Base-by-base conservation (phyloP, 2,329 filamentous ascomycete species). In the Mycosphaerella sp. region DNA sequence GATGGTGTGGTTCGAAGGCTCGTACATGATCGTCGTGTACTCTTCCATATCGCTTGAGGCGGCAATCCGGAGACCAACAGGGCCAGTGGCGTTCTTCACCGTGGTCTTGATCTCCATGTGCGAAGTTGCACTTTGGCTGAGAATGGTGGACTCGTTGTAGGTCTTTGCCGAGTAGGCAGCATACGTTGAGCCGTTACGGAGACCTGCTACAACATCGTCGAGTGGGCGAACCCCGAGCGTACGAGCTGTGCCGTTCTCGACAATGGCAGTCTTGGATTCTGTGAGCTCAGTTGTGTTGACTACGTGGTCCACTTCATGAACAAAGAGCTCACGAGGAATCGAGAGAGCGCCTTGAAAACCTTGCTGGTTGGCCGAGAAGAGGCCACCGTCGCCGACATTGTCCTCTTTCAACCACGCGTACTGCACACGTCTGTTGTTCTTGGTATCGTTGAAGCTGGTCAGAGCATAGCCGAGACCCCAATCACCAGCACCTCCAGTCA, bases 331-430 rank as follows among this genome's bases (percentile, higher is more conserved):
- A 14, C 74, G 68, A 10, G 73, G 73, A 2, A 77, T 66, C 12
- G 72, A 70, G 21, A 74, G 67, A 34, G 71, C 59, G 32, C 74
- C 74, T 57, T 76, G 73, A 64, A 70, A 77, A 7, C 73, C 74
- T 59, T 72, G 68, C 58, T 76, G 74, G 1, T 48, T 66, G 17
- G 71, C 61, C 31, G 64, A 71, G 62, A 74, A 76, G 52, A 70
- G 52, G 17, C 67, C 69, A 14, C 55, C 64, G 45, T 70, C 70
- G 7, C 61, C 68, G 31, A 64, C 57, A 49, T 71, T 66, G 53
- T 76, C 74, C 51, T 77, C 74, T 4, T 69, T 71, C 2, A 71
- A 68, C 74, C 74, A 77, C 4, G 73, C 74, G 67, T 72, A 76
- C 50, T 76, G 73, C 12, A 77, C 70, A 43, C 74, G 73, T 17